Conservation (phyloP, 2,329 filamentous ascomycete species). For the Scedosporium apiospermum region DNA sequence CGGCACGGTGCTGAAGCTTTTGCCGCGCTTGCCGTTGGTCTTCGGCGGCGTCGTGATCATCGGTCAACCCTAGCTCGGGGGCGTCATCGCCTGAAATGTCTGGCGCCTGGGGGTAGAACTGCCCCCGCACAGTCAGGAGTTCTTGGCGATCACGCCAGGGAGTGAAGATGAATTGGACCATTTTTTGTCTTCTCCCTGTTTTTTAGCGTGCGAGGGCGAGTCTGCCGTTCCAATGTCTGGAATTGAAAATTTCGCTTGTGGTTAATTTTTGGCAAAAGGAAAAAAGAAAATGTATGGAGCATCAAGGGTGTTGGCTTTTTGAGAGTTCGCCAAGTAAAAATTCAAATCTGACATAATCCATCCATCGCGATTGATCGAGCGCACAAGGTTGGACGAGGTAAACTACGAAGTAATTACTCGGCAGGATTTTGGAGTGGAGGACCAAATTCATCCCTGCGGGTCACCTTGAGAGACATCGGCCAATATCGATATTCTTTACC, state of each 20-base stretch:
- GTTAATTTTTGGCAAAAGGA: neutral
- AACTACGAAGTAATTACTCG: too few relatives aligned
- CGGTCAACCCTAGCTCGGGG: neutral
- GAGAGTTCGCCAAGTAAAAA: too few relatives aligned
- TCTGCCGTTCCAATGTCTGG: neutral
- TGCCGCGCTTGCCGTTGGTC: constrained; percentile 11
- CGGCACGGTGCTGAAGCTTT: constrained; percentile 33
- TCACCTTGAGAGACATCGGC: neutral
- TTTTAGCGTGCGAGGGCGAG: neutral
- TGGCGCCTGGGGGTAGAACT: constrained; percentile 42
- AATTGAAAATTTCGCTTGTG: neutral
- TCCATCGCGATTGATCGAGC: too few relatives aligned
- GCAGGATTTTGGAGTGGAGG: neutral
- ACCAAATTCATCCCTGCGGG: neutral
- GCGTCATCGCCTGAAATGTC: neutral
- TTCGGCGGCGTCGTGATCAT: neutral
- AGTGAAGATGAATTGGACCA: constrained; percentile 65
- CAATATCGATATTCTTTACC: neutral
- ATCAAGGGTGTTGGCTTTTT: too few relatives aligned
- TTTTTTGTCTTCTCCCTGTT: constrained; percentile 18
- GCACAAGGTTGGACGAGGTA: neutral
- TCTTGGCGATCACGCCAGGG: constrained; percentile 61
- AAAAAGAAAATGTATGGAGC: too few relatives aligned
- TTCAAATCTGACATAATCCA: too few relatives aligned
- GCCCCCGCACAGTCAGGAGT: constrained; percentile 53